Base-by-base conservation (phyloP, 768 basidiomycete genomes). In the Boletus reticuloceps region DNA sequence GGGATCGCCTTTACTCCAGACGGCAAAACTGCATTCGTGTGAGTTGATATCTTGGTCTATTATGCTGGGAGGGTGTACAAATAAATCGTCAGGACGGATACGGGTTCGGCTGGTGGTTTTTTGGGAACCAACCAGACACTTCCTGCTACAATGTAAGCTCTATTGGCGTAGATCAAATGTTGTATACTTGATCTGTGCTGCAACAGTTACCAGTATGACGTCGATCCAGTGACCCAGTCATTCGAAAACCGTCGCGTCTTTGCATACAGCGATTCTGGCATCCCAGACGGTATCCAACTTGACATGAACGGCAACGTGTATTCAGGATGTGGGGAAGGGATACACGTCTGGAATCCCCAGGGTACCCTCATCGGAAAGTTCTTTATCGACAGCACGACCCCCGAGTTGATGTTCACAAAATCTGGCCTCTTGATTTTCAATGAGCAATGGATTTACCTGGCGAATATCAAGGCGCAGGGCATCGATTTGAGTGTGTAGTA, bases 1-100 rank as follows among this genome's bases (percentile, higher is more conserved):
- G 91, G 90, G 2, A 80, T 92, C 50, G 86, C 88, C 0, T 87
- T 91, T 67, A 80, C 79, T 16, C 71, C 74, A 2, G 82, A 86
- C 58, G 87, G 88, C 9, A 79, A 70, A 44, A 80, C 75, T 11
- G 88, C 82, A 3, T 92, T 86, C 64, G 75, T 91, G 88, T 78
- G 51, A 58, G 78, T 55, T 17, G 3, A 29, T 16, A 46, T 43
- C 32, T 51, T 14, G 14, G 17, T 7, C n/a, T 29, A 0, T 54
- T 8, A 49, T 46, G 6, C 4, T 19, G 41, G 19, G 10, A 58
- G 31, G 31, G 34, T 36, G 63, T 22, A 64, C 51, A 32, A 12
- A 55, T 34, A 47, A 59, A 69, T 4, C 44, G 74, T 22, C 58
- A 71, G 48, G 60, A 62, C 40, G 59, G 78, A 65, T 77, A 27